phyloP scores from a whole-genome alignment of 2,329 filamentous ascomycete genomes.

The Phialophora chinensis region DNA sequence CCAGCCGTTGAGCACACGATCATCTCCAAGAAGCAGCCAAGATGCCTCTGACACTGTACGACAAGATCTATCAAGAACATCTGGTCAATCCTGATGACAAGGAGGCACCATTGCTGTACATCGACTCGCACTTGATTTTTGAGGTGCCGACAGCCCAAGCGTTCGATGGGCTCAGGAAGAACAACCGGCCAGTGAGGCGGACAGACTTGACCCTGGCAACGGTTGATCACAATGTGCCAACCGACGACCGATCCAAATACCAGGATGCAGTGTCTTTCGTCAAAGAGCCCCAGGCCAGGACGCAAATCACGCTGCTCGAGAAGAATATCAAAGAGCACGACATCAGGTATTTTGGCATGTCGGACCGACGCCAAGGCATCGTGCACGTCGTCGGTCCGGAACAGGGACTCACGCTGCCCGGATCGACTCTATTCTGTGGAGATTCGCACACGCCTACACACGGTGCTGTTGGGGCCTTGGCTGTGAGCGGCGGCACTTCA shows the following conservation, averaged over 20 bases:
- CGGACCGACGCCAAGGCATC: slow-evolving; percentile 94
- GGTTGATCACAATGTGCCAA: slow-evolving; percentile 97
- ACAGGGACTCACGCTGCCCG: slow-evolving; percentile 96
- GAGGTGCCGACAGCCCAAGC: slow-evolving; percentile 99
- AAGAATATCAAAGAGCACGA: slow-evolving; percentile 96
- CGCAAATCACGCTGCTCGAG: slow-evolving; percentile 93
- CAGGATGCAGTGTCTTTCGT: slow-evolving; percentile 94
- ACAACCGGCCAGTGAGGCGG: slow-evolving; percentile 81
- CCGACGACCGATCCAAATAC: slow-evolving; percentile 83
- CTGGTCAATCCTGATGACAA: slow-evolving; percentile 22
- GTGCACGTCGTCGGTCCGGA: slow-evolving; percentile 98
- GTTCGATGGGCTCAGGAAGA: slow-evolving; percentile 91
- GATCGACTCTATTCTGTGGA: slow-evolving; percentile 94
- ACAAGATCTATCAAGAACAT: slow-evolving; percentile 25
- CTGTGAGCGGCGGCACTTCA: slow-evolving; percentile 95
- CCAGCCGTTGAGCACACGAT: slow-evolving; percentile 14
- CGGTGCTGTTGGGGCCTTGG: slow-evolving; percentile 90
- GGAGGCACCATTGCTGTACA: slow-evolving; percentile 40
- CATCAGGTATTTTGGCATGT: slow-evolving; percentile 93
- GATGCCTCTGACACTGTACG: slow-evolving; percentile 23
- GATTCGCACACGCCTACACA: slow-evolving; percentile 98
- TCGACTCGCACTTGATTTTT: slow-evolving; percentile 91
- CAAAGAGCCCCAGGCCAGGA: slow-evolving; percentile 87
- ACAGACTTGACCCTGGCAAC: slow-evolving; percentile 96
- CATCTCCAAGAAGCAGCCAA: slow-evolving; percentile 12